Base-by-base conservation (phyloP, 176 grass and related monocot genomes). In the Puya raimondii region DNA sequence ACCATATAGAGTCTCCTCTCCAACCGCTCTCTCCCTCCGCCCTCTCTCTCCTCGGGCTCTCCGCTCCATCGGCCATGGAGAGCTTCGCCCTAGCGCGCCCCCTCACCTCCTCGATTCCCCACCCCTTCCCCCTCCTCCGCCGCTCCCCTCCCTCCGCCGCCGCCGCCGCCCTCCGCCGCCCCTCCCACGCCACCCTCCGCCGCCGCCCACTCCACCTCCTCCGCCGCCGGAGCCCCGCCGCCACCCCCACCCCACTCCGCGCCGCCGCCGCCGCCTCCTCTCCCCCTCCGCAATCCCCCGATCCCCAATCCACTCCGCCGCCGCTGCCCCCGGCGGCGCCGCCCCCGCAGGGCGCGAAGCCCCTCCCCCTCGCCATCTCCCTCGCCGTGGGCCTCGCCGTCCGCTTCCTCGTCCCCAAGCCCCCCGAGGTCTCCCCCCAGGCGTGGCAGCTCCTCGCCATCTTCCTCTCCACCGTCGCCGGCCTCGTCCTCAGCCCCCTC, bases 391-490 rank as follows among this genome's bases (percentile, higher is more conserved):
- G 94, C 57, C 84, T 97, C 16, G 84, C 84, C 10, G 80, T 93
- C 75, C 68, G 80, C 51, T 90, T 92, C 85, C 79, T 97, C 51
- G 73, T 72, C 47, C 86, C 86, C 48, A 84, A 67, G 74, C 89
- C 89, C 0, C 20, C 53, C 9, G 89, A 84, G 71, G 81, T 97
- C 56, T 85, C 74, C 63, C 74, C 13, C 6, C 89, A 97, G 77
- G 89, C 89, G 9, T 92, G 93, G 93, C 89, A 92, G 80, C 86
- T 96, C 17, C 92, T 96, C 57, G 82, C 92, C 56, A 87, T 96
- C 69, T 92, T 96, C 80, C 76, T 92, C 7, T 90, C 93, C 69
- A 96, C 88, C 64, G 85, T 96, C 51, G 77, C 88, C 1, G 93
- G 93, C 33, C 84, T 96, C 13, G 84, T 96, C 18, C 93, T 96